Base-by-base conservation (phyloP, 768 basidiomycete genomes). In the Boletus patriciae region DNA sequence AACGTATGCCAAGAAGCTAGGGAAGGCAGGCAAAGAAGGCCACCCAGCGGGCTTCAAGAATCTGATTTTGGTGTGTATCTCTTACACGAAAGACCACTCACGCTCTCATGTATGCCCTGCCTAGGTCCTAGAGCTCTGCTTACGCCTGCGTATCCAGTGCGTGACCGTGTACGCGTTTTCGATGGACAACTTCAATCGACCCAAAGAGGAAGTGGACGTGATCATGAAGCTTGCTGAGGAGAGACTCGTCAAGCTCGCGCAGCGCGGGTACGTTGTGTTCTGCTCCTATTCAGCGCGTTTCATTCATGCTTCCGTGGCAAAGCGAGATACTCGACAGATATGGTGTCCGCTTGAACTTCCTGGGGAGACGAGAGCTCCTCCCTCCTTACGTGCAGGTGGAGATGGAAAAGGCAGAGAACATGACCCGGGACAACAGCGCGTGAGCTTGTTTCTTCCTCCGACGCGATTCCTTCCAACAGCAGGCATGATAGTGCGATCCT, bases 91-190 rank as follows among this genome's bases (percentile, higher is more conserved):
- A 18, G 21, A 21, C 18, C 4, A 6, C 16, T 8, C 15, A 8
- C 13, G n/a, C 13, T 23, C 46, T 47, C 23, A 56, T 29, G 27
- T 53, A 23, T 13, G 29, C 25, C 12, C 34, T 45, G 10, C 18
- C 44, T 61, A 98, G 95, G 80, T 92, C 53, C 76, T 98, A 18
- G 92, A 94, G 70, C 79, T 94, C 29, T 95, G 95, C 64, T 75
- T 96, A 21, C 77, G 81, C 1, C 80, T 99, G 18, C 76, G 84
- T 12, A 80, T 99, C 46, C 80, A 77, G 57, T 93, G 89, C 57
- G 94, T 98, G 25, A 87, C 92, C 3, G 91, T 88, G n/a, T 99
- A 96, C 65, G 93, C 94, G n/a, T 99, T 99, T 73, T 83, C 94
- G 1, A 94, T 98, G 58, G 96, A 98, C 64, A 99, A 98, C 74